Conservation (phyloP, 257 asterid genomes). For the Nicotiana undulata region DNA sequence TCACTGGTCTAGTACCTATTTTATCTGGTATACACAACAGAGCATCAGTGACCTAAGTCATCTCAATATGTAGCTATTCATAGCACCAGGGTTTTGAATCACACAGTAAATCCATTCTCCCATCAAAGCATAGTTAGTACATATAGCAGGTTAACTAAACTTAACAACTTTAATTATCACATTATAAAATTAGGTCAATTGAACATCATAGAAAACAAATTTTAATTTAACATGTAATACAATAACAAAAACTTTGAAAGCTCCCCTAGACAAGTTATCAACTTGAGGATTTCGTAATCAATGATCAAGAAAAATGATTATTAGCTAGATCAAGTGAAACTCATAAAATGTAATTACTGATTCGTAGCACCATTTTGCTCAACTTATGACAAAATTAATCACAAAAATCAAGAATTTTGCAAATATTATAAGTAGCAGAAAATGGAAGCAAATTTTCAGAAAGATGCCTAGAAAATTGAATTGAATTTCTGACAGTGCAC, state of each 20-base stretch:
- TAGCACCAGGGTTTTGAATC: not conserved
- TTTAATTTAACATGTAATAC: not conserved
- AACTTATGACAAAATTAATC: not conserved
- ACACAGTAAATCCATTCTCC: not conserved
- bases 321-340: not conserved
- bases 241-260: not conserved
- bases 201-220: not conserved
- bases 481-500: not conserved
- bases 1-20: no score
- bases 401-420: not conserved
- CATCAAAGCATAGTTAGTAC: not conserved
- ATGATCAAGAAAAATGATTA: not conserved
- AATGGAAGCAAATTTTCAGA: not conserved
- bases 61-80: not conserved
- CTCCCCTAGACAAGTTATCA: not conserved
- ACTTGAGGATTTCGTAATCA: not conserved
- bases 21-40: no score
- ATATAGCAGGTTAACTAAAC: not conserved
- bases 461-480: not conserved
- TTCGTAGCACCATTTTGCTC: not conserved
- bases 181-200: not conserved
- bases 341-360: not conserved
- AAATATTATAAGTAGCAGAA: not conserved
- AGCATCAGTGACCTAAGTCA: no score
- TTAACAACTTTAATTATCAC: not conserved